phyloP scores from a whole-genome alignment of 1,284 basidiomycete genomes.

The Afroboletus lepidellus region DNA sequence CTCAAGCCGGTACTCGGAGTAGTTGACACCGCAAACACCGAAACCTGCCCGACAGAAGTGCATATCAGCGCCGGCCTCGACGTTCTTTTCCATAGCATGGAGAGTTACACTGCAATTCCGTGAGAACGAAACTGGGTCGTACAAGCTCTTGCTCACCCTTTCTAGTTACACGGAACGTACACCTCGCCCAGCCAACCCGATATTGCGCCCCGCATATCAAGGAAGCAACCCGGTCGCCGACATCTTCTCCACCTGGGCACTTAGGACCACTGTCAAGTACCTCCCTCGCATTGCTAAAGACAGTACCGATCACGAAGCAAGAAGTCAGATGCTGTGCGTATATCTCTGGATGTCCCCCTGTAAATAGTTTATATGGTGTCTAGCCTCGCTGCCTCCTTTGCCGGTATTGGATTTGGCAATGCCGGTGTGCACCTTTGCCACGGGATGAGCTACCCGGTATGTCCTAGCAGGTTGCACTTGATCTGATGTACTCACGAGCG shows the following conservation, averaged over 20 bases:
- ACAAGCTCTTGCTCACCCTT: constrained; percentile 3
- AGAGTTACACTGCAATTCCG: constrained; percentile 91
- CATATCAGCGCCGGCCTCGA: constrained; percentile 93
- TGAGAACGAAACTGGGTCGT: constrained; percentile 36
- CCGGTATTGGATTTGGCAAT: constrained; percentile 95
- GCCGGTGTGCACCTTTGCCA: constrained; percentile 92
- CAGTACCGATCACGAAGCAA: constrained; percentile 77
- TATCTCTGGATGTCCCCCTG: not conserved
- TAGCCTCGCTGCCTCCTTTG: constrained; percentile 85
- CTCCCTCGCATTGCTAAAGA: constrained; percentile 87
- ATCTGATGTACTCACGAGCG: constrained; percentile 8
- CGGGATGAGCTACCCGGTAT: constrained; percentile 80
- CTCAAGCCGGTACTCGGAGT: constrained; percentile 86
- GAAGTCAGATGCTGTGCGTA: constrained; percentile 86
- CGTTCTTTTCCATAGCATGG: constrained; percentile 92
- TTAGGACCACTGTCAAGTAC: constrained; percentile 88
- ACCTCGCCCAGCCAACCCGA: constrained; percentile 88
- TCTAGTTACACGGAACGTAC: constrained; percentile 83
- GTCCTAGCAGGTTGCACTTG: constrained; percentile 22
- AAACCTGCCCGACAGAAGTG: constrained; percentile 80
- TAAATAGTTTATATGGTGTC: constrained; percentile 2
- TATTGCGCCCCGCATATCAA: constrained; percentile 91
- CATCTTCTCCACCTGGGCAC: constrained; percentile 94
- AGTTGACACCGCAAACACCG: constrained; percentile 83
- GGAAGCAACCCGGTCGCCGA: constrained; percentile 96